Evolutionary conservation across 352 stramenopile genomes (phyloP).

Genomic region (Poterioochromonas sp.): DNA sequence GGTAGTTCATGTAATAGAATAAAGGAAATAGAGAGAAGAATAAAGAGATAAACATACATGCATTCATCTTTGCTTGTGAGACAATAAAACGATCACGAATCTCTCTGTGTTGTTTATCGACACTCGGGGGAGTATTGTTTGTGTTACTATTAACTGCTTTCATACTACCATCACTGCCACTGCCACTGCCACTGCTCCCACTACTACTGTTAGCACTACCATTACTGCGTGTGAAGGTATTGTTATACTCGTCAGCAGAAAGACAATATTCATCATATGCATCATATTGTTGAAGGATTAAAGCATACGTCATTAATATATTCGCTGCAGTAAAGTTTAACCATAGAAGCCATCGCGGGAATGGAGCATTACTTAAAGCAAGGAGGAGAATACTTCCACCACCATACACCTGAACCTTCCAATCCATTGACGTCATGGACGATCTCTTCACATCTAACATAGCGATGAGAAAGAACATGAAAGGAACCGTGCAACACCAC

Average conservation of each 20-base stretch:
- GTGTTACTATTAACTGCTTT: neutral
- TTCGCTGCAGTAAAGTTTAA: neutral
- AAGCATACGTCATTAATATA: neutral
- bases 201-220: too few species aligned
- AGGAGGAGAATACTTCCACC: neutral
- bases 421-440: neutral
- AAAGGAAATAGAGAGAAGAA: neutral
- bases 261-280: neutral
- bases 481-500: conserved; percentile 16
- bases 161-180: too few species aligned
- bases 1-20: neutral
- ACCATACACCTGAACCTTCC: neutral
- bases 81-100: neutral
- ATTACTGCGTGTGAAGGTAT: too few species aligned
- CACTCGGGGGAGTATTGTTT: too few species aligned
- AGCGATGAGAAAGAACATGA: neutral
- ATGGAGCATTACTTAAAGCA: neutral
- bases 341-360: neutral
- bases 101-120: neutral
- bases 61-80: conserved; percentile 9
- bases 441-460: conserved; percentile 17
- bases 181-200: too few species aligned
- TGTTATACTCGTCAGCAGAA: neutral
- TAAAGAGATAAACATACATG: neutral
- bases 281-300: conserved; percentile 4